Evolutionary conservation across 192 early-diverging fungal genomes (phyloP), one percentile per base, ranked within the genome.

Genomic region (Tieghemiomyces parasiticus): DNA sequence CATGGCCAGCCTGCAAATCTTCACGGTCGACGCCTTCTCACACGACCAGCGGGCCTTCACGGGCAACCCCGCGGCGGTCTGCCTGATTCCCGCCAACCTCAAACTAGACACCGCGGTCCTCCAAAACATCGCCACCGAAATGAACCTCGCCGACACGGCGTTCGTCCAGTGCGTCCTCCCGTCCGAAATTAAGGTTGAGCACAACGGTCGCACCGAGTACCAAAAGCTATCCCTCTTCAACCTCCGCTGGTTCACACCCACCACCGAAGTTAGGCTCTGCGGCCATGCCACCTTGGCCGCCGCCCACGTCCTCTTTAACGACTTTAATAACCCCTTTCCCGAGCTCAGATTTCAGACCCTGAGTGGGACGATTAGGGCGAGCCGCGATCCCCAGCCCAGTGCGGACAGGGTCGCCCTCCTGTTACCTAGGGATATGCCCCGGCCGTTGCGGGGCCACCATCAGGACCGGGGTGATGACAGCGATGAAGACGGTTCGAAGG

Each of bases 141-240:
- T 77, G 70, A 74, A 72, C 55, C 49, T 70, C 13, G 52, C 67
- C 44, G 75, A 77, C 44, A 77, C 75, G 14, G 72, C 75, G 3
- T 77, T 72, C 33, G 6, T 77, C 16, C 63, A 59, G 2, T 65
- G 66, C 0, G 6, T 62, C 2, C 29, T 51, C 14, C 33, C 20
- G 0, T 25, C 29, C 24, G 59, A 29, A 4, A 26, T 34, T 24
- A 0, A 13, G 16, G 45, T 30, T 22, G n/a, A 20, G 16, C 19
- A 30, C n/a, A 29, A 60, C 28, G 59, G 61, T n/a, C 55, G 26
- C 6, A 22, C 34, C 22, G 63, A 56, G 33, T 67, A 64, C 46
- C 42, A 22, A 13, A 30, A 14, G 2, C 32, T 59, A 29, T 52
- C 48, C 33, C 34, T 45, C n/a, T 71, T 64, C 44, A 32, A 22